Percentiles rank a stretch among this genome's conserved stretches.
phyloP scores from a whole-genome alignment of 148 eudicot genomes.

The Linanthus parryae region DNA sequence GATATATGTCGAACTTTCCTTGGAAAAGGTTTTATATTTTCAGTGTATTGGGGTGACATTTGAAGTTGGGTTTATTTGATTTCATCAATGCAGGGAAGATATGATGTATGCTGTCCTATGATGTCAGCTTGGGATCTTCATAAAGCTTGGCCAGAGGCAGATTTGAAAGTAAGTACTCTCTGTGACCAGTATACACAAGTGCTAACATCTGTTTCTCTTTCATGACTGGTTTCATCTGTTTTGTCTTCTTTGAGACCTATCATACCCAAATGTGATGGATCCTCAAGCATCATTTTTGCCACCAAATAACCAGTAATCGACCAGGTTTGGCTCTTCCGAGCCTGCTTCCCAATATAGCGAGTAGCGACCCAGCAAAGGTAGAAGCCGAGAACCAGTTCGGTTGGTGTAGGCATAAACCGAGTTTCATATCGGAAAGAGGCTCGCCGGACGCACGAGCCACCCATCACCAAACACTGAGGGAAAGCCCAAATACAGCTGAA shows the following conservation, averaged over 20 bases:
- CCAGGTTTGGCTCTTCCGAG: conserved; percentile 79
- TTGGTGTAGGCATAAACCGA: too few species aligned
- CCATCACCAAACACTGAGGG: too few species aligned
- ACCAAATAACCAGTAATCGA: conserved; percentile 77
- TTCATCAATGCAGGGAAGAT: conserved; percentile 90
- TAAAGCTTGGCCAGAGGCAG: conserved; percentile 98
- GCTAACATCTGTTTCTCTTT: conserved; percentile 4
- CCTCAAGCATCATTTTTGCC: conserved; percentile 81
- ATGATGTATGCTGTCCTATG: conserved; percentile 89
- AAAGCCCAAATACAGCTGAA: too few species aligned
- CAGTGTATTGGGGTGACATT: too few species aligned
- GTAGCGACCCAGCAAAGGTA: too few species aligned
- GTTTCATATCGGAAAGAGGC: too few species aligned
- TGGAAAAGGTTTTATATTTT: too few species aligned
- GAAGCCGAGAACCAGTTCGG: too few species aligned
- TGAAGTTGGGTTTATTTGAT: too few species aligned
- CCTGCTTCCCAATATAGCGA: conserved; percentile 69
- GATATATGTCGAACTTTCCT: too few species aligned
- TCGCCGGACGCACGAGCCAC: too few species aligned
- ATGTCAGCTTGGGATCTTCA: conserved; percentile 99
- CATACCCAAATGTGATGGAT: conserved; percentile 75
- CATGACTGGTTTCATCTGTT: conserved; percentile 48
- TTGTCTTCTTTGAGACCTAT: conserved; percentile 68
- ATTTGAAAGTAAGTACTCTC: conserved; percentile 44
- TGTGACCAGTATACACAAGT: not conserved